These are phyloP conservation scores for Didymella arachidicola DNA, from an alignment of 2,329 filamentous ascomycete genomes.

Conservation along the genomic window DNA sequence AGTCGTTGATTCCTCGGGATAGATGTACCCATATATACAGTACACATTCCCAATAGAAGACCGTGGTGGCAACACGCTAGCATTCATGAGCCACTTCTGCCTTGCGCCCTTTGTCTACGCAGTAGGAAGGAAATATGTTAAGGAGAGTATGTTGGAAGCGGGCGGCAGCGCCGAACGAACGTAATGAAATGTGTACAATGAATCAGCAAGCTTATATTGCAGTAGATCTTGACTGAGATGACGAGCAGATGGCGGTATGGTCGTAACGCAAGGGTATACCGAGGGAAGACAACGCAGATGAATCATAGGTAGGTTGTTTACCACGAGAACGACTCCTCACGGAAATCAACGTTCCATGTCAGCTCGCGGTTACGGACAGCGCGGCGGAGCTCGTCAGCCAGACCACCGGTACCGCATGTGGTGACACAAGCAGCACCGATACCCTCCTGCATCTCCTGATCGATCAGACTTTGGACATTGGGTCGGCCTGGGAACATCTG, in stretches of 20 bases:
- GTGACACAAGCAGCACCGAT: conserved; percentile 88
- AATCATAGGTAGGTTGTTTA: conserved; percentile 40
- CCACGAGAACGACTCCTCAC: conserved; percentile 79
- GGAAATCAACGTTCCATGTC: conserved; percentile 74
- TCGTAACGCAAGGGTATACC: conserved; percentile 29
- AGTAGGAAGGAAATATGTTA: conserved; percentile 27
- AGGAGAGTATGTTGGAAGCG: conserved; percentile 26
- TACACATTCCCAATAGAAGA: conserved; percentile 16
- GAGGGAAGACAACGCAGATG: conserved; percentile 16
- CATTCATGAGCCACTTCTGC: conserved; percentile 29
- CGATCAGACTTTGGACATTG: conserved; percentile 79
- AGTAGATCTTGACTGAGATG: conserved; percentile 14
- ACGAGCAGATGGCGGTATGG: conserved; percentile 10
- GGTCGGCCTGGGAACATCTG: conserved; percentile 93
- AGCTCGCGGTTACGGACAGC: conserved; percentile 72
- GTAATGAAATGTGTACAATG: conserved; percentile 42
- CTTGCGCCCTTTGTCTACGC: conserved; percentile 25
- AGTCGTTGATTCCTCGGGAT: conserved; percentile 10
- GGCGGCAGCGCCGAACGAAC: conserved; percentile 22
- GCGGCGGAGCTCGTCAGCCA: conserved; percentile 77
- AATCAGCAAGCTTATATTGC: conserved; percentile 26
- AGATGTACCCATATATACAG: conserved; percentile 17
- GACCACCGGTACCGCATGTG: conserved; percentile 76
- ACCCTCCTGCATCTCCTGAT: conserved; percentile 81
- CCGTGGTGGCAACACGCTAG: conserved; percentile 25